Base-by-base conservation (phyloP, 768 basidiomycete species). In the Psilocybe sp. region DNA sequence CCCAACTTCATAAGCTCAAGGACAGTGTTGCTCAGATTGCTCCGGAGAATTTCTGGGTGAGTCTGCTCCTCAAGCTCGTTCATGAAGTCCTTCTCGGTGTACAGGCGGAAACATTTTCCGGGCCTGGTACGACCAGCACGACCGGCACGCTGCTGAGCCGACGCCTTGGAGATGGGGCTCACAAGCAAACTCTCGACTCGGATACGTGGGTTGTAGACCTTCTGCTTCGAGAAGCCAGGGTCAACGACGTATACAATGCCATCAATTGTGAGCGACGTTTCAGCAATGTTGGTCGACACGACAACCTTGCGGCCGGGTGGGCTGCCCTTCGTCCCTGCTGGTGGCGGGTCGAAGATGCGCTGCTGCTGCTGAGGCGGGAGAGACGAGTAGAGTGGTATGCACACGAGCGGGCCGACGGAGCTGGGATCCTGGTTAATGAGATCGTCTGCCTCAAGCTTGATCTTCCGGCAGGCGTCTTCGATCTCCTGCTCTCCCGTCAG, bases 211-310 rank as follows among this genome's bases (percentile, higher is more conserved):
- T 98, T 98, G 74, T 98, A 99, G 43, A 98, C 88, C 64, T 96
- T 98, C 69, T 98, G 96, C 69, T 99, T 96, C 32, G 89, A 94
- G 72, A 98, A 97, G 1, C 94, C 95, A 0, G 95, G 92, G 62
- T 98, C 96, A 40, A 98, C 94, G 50, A 98, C 96, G 60, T 98
- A 99, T n/a, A 99, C 95, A 60, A 99, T 98, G 16, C 96, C 96
- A 58, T 99, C 96, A 50, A 99, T 98, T 2, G 96, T 99, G 38
- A 98, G 71, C 2, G 93, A 96, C 1, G 96, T 98, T 69, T 99
- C 96, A 3, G 97, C 97, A 50, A 98, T 93, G 64, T 98, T 99
- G 23, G 96, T 99, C 8, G 94, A 92, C 1, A 99, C 76, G 31
- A 99, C 89, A 39, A 98, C 81, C 66, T 99, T 99, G 51, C 96